Conservation (phyloP, 2,329 filamentous ascomycete species). For the Verticillium zaregamsianum region DNA sequence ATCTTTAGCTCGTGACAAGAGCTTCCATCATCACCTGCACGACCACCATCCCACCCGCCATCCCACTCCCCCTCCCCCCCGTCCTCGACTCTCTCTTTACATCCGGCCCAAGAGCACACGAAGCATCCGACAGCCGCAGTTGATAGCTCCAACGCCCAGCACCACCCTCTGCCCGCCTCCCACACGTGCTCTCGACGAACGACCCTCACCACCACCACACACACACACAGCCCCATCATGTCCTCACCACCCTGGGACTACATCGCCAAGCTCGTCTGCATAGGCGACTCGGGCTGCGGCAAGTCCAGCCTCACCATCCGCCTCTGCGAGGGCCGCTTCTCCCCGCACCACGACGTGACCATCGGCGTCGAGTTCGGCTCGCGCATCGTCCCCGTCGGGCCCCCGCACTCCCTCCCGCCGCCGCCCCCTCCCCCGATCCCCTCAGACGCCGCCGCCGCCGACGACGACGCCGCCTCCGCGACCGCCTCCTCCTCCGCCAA, state of each 20-base stretch:
- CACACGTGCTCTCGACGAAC: not conserved
- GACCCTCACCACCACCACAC: slow-evolving; percentile 1
- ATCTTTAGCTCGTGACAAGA: not conserved
- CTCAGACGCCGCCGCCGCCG: slow-evolving; percentile 10
- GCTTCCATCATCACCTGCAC: not conserved
- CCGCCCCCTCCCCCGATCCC: slow-evolving; percentile 17
- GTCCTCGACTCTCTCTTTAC: not conserved
- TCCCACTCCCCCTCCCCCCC: not conserved
- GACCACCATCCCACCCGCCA: not conserved
- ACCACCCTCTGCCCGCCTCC: not conserved
- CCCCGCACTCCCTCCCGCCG: slow-evolving; percentile 59
- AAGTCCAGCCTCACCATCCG: slow-evolving; percentile 94
- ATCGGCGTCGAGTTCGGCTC: slow-evolving; percentile 97
- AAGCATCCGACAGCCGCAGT: not conserved
- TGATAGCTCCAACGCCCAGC: not conserved
- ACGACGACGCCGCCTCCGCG: slow-evolving; percentile 9
- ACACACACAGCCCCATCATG: slow-evolving; percentile 33
- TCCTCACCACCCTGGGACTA: slow-evolving; percentile 84
- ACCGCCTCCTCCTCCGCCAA: slow-evolving; percentile 10
- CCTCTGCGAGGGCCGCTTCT: slow-evolving; percentile 94
- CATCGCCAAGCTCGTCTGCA: slow-evolving; percentile 97
- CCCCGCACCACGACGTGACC: slow-evolving; percentile 90
- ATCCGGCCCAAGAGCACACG: not conserved
- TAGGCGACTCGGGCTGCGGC: slow-evolving; percentile 93
- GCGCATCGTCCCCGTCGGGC: slow-evolving; percentile 85